phyloP scores from a whole-genome alignment of 129 eudicot genomes.

The Deinandra increscens region DNA sequence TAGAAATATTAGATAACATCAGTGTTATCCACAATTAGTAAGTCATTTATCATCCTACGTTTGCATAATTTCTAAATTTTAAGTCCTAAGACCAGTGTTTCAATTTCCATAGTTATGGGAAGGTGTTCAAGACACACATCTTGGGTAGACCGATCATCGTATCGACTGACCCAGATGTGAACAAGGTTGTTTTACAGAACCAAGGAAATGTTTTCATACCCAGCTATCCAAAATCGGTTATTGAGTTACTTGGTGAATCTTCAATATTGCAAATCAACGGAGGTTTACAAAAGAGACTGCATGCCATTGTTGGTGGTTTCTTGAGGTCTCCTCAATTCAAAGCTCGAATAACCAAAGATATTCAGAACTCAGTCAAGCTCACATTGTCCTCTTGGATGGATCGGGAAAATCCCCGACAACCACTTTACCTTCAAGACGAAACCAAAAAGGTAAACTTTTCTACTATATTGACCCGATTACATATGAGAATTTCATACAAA shows the following conservation, averaged over 20 bases:
- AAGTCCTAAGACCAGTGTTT: constrained; percentile 18
- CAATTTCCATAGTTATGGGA: constrained; percentile 59
- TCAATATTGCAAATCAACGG: constrained; percentile 82
- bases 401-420: constrained; percentile 17
- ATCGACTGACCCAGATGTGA: constrained; percentile 89
- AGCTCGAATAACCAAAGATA: constrained; percentile 61
- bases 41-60: constrained; percentile 6
- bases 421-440: constrained; percentile 74
- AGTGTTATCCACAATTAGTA: background rate
- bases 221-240: constrained; percentile 76
- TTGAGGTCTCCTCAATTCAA: constrained; percentile 75
- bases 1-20: too few relatives aligned
- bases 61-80: background rate
- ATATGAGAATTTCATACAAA: background rate
- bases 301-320: constrained; percentile 70
- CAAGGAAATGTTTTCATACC: constrained; percentile 76
- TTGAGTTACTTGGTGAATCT: constrained; percentile 73
- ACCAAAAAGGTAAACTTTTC: constrained; percentile 58
- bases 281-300: constrained; percentile 68
- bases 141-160: constrained; percentile 79
- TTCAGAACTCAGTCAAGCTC: constrained; percentile 52
- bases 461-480: too few relatives aligned
- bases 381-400: constrained; percentile 60
- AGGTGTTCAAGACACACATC: constrained; percentile 82
- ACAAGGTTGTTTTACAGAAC: constrained; percentile 70